phyloP scores from a whole-genome alignment of 352 stramenopile genomes.

The Phytopythium sindhum region DNA sequence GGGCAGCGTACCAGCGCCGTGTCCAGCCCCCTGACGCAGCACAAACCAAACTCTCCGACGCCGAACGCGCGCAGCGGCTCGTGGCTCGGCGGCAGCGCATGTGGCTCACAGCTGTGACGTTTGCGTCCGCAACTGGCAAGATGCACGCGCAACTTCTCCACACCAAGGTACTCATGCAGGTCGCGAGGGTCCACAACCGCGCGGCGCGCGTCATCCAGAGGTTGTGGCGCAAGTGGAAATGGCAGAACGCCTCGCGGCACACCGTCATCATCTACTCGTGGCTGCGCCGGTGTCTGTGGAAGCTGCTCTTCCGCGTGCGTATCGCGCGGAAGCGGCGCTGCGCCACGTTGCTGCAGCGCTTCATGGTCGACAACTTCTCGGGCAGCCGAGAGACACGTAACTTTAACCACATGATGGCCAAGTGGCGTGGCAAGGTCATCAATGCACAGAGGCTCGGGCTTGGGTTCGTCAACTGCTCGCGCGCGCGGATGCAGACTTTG shows the following conservation, averaged over 20 bases:
- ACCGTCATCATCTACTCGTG: slow-evolving; percentile 63
- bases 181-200: slow-evolving; percentile 30
- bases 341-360: slow-evolving; percentile 42
- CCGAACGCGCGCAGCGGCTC: slow-evolving; percentile 28
- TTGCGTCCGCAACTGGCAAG: slow-evolving; percentile 24
- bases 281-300: slow-evolving; percentile 73
- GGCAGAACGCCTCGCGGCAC: slow-evolving; percentile 54
- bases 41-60: slow-evolving; percentile 7
- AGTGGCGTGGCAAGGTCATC: slow-evolving; percentile 74
- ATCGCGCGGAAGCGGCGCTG: slow-evolving; percentile 29
- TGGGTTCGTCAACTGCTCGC: slow-evolving; percentile 50
- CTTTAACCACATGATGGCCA: slow-evolving; percentile 73
- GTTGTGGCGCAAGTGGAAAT: slow-evolving; percentile 62
- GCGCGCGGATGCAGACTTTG: slow-evolving; percentile 51
- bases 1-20: slow-evolving; percentile 35
- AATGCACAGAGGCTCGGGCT: slow-evolving; percentile 47
- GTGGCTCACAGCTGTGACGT: slow-evolving; percentile 52
- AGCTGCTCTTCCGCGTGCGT: slow-evolving; percentile 52
- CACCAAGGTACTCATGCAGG: slow-evolving; percentile 27
- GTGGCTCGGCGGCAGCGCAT: slow-evolving; percentile 37
- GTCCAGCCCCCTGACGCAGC: slow-evolving; percentile 14
- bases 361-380: slow-evolving; percentile 54
- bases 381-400: slow-evolving; percentile 61
- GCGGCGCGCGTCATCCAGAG: slow-evolving; percentile 54
- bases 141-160: slow-evolving; percentile 34